These are phyloP conservation scores for Biscutella auriculata DNA, from an alignment of 441 rosid genomes.

Conservation along the genomic window DNA sequence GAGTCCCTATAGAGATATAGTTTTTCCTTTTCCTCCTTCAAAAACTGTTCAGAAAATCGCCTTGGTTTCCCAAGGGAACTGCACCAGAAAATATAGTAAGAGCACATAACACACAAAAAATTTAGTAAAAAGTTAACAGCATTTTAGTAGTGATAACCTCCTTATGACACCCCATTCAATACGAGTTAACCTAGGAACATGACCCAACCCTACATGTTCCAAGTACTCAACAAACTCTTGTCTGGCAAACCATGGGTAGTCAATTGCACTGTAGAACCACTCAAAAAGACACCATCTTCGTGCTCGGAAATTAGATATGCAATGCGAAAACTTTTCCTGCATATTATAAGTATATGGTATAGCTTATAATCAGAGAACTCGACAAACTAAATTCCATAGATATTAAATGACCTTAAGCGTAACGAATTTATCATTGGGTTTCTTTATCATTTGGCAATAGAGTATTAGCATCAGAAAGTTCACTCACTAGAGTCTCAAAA, in stretches of 20 bases:
- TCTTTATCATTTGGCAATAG: constrained; percentile 15
- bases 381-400: constrained; percentile 9
- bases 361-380: constrained; percentile 14
- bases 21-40: constrained; percentile 59
- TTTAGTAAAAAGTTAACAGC: constrained; percentile 4
- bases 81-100: constrained; percentile 18
- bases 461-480: constrained; percentile 26
- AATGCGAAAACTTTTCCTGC: constrained; percentile 50
- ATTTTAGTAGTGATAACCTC: constrained; percentile 29
- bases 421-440: constrained; percentile 20
- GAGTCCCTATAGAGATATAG: constrained; percentile 50
- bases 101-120: not conserved
- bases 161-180: constrained; percentile 73
- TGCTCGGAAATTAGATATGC: constrained; percentile 34
- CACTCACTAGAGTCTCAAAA: constrained; percentile 28
- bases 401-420: constrained; percentile 24
- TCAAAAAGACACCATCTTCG: constrained; percentile 54
- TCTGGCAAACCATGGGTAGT: constrained; percentile 72
- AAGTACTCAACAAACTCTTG: constrained; percentile 61
- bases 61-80: constrained; percentile 69
- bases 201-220: constrained; percentile 67
- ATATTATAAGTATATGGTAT: constrained; percentile 12
- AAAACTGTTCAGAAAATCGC: constrained; percentile 49
- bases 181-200: constrained; percentile 61
- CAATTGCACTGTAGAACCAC: constrained; percentile 67